phyloP scores from a whole-genome alignment of 2,329 filamentous ascomycete genomes.

The Ophiostoma quercus region DNA sequence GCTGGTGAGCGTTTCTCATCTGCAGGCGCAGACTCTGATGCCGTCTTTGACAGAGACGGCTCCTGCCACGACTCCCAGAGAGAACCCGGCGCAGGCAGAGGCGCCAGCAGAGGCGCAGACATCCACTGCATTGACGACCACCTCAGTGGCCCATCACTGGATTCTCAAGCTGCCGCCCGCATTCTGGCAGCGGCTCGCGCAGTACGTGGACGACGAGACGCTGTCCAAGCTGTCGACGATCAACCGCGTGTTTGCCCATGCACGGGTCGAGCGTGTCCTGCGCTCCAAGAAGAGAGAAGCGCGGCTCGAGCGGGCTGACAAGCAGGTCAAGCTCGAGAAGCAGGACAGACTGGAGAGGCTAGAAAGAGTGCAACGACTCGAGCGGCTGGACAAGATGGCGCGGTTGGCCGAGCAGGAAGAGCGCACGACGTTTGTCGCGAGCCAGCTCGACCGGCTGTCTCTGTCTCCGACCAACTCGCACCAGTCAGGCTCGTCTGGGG shows the following conservation, averaged over 20 bases:
- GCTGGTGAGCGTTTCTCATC: neutral
- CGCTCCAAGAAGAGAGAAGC: neutral
- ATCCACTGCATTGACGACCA: neutral
- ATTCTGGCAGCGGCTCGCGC: neutral
- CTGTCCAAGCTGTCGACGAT: neutral
- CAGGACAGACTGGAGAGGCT: neutral
- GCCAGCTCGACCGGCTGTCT: neutral
- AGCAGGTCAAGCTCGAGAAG: neutral
- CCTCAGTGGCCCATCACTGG: neutral
- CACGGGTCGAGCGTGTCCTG: neutral
- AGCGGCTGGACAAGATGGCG: neutral
- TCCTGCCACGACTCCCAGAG: no score
- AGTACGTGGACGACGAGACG: neutral
- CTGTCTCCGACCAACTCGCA: neutral
- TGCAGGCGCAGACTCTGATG: neutral
- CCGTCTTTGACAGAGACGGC: neutral
- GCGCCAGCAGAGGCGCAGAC: neutral
- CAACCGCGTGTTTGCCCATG: constrained; percentile 1
- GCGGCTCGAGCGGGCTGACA: neutral
- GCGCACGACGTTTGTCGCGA: neutral
- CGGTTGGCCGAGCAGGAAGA: neutral
- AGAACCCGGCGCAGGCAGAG: no score
- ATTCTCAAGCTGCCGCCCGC: neutral
- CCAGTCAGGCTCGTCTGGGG: neutral
- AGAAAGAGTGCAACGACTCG: neutral